Base-by-base conservation (phyloP, 108 stramenopile species). In the Cyclotella choctawhatcheeana region DNA sequence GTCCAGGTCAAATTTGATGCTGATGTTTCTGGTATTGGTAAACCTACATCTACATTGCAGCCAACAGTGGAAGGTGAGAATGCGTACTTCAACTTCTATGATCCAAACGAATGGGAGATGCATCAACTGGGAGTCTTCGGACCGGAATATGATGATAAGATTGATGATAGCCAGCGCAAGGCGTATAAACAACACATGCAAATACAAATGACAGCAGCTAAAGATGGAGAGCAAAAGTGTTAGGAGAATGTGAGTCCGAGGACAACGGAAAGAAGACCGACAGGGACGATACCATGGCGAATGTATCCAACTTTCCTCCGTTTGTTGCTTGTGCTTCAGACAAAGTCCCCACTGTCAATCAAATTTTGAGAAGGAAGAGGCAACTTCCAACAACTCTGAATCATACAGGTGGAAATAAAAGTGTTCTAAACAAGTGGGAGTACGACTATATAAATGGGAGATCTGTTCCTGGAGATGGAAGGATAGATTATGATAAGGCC, bases 401-500 rank as follows among this genome's bases (percentile, higher is more conserved):
- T 26, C 26, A 27, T 14, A 69, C 61, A 21, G 22, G 55, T 51
- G 70, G 64, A 34, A 52, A 35, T 16, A 31, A 66, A 60, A 34
- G 47, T 25, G 29, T 21, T 17, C 24, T 31, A 30, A 67, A 82
- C 76, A 33, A 33, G 13, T 85, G 74, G 73, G 77, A 79, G 54
- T 82, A 85, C 34, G 84, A 85, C 51, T 85, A 85, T 35, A 52
- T 70, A 14, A 82, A 75, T 26, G 84, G 82, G 4, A 56, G 82
- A 14, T 61, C 56, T 21, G 84, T 85, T 0, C 77, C 81, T n/a
- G 84, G 84, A 1, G 84, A 85, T 54, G 84, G 84, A 2, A 47
- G 84, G n/a, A 85, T 85, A 12, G 82, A 85, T 45, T 85, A 56
- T n/a, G 82, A 82, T 44, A 79, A 79, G 24, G 67, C 81, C 1